Evolutionary conservation across 140 eudicot species (phyloP), one percentile per base, ranked within the genome.

Genomic region (Anethum foeniculum): DNA sequence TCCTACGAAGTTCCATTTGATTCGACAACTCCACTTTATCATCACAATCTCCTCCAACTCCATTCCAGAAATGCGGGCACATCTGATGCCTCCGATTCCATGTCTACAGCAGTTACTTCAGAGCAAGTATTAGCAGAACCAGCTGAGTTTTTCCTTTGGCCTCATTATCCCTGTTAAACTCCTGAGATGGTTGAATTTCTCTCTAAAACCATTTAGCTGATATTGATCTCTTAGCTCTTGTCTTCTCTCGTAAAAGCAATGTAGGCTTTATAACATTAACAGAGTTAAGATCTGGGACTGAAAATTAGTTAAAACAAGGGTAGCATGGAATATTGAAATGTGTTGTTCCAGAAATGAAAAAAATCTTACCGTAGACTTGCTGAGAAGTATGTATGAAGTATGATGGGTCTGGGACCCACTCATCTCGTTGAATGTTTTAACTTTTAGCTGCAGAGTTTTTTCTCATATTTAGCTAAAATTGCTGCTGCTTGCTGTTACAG

Each of bases 61-160:
- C 86, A 86, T 44, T 34, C 88, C 0, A 85, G 73, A 25, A 86
- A 83, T 21, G 84, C 76, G 3, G 83, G 80, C 36, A 78, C 79
- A 4, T 62, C 87, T 30, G 86, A 86, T 41, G 38, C 90, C 7
- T 83, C 91, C 0, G 87, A 83, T 68, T 84, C 78, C 23, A 48
- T 73, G 51, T 41, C 77, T 41, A 16, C 47, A 3, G 51, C 18
- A 23, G 52, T 74, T 25, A 74, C 51, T 44, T 41, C 93, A 4
- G 73, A 85, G 89, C 81, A 82, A 16, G 80, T 89, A 60, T 72
- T 85, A 81, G 86, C 87, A 23, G 82, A 91, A 21, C 91, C 91
- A 21, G 87, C 86, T 9, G 98, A 91, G 89, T 89, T 88, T 81
- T 90, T 83, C 86, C 82, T 90, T 19, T 93, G 98, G 98, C 93